These are phyloP conservation scores for Tuctoria greenei DNA, from an alignment of 176 grass and related monocot genomes.

Conservation along the genomic window DNA sequence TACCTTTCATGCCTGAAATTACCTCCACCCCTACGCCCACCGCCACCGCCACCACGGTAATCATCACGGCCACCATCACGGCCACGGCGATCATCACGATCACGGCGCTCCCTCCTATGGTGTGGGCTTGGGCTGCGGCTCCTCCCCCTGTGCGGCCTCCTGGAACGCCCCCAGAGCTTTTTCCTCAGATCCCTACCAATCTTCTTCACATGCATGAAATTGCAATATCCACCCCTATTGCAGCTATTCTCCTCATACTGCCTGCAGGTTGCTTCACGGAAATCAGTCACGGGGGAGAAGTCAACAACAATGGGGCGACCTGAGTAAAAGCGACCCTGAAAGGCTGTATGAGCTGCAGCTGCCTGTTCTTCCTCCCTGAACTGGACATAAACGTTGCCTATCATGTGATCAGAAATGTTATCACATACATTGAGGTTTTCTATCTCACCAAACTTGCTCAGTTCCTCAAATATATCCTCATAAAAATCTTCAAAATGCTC, in stretches of 20 bases:
- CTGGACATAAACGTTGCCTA: conserved; percentile 56
- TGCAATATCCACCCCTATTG: conserved; percentile 46
- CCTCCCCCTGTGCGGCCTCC: conserved; percentile 35
- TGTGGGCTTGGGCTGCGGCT: conserved; percentile 45
- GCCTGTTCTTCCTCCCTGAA: conserved; percentile 55
- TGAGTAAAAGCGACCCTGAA: conserved; percentile 50
- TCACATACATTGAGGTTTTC: conserved; percentile 49
- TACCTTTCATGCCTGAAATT: conserved; percentile 57
- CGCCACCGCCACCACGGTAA: conserved; percentile 33
- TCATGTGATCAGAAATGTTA: conserved; percentile 51
- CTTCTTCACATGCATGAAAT: conserved; percentile 54
- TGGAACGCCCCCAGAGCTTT: conserved; percentile 41
- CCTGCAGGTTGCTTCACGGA: conserved; percentile 49
- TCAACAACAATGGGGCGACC: conserved; percentile 51
- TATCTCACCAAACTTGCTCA: conserved; percentile 57
- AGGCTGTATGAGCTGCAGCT: conserved; percentile 45
- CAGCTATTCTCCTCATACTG: conserved; percentile 54
- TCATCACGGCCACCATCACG: conserved; percentile 28
- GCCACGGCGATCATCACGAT: conserved; percentile 31
- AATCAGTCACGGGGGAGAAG: conserved; percentile 51
- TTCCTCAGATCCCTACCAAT: conserved; percentile 47
- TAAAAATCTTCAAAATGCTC: conserved; percentile 59
- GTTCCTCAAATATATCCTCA: conserved; percentile 53
- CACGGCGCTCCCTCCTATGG: conserved; percentile 38
- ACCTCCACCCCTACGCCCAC: conserved; percentile 37